Conservation (phyloP, 768 basidiomycete genomes). For the Tulasnella sp. region DNA sequence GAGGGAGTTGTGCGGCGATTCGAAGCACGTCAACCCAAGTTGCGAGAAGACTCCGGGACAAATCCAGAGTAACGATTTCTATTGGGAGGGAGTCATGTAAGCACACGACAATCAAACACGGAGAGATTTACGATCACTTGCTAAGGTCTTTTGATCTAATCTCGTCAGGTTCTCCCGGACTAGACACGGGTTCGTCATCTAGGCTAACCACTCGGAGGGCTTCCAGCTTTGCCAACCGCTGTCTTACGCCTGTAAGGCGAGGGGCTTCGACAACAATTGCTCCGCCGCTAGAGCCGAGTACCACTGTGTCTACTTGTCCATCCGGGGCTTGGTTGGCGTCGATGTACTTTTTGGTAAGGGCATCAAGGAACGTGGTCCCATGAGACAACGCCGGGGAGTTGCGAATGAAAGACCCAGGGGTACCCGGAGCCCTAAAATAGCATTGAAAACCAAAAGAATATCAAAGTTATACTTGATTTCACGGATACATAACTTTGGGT, state of each 20-base stretch:
- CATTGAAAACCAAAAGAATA: background rate
- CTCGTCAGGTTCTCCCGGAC: slow-evolving; percentile 42
- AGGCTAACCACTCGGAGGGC: slow-evolving; percentile 72
- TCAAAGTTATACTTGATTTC: background rate
- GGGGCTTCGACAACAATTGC: slow-evolving; percentile 83
- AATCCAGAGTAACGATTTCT: slow-evolving; percentile 64
- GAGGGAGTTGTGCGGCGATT: slow-evolving; percentile 55
- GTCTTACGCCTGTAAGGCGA: slow-evolving; percentile 66
- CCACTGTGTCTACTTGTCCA: slow-evolving; percentile 49
- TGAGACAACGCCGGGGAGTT: slow-evolving; percentile 45
- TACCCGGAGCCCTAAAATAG: slow-evolving; percentile 40
- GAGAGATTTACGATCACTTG: slow-evolving; percentile 36
- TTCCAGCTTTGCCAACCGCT: slow-evolving; percentile 56
- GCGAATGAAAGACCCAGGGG: slow-evolving; percentile 75
- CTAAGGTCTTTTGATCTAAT: slow-evolving; percentile 58
- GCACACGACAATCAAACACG: slow-evolving; percentile 14
- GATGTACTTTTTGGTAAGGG: slow-evolving; percentile 70
- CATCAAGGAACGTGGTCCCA: slow-evolving; percentile 65
- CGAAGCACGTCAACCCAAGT: slow-evolving; percentile 60
- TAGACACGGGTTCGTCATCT: slow-evolving; percentile 53
- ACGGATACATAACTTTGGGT: background rate
- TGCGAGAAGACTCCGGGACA: slow-evolving; percentile 66
- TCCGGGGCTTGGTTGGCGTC: slow-evolving; percentile 39
- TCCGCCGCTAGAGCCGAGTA: slow-evolving; percentile 75
- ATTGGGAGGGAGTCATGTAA: slow-evolving; percentile 34